A percentile compares a stretch with the other conserved stretches of the same genome.
Evolutionary conservation across 2,329 filamentous ascomycete species (phyloP).

Genomic region (Sarocladium strictum): DNA sequence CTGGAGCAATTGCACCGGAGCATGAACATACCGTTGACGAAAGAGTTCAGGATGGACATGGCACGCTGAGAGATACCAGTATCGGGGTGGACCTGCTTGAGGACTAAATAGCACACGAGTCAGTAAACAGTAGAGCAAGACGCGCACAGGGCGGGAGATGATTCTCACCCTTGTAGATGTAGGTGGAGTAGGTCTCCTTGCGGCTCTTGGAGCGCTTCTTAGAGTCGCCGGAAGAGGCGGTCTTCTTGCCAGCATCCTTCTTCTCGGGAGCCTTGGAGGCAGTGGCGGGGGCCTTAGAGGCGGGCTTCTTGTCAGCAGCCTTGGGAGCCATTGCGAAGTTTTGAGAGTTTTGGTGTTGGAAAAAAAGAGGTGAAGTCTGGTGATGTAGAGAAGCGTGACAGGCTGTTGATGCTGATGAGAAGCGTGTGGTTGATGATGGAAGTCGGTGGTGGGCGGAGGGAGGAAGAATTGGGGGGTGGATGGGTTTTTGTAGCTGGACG

Average conservation of each 20-base stretch:
- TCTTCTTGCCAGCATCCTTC: slow-evolving; percentile 99
- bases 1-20: neutral
- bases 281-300: slow-evolving; percentile 86
- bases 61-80: slow-evolving; percentile 99
- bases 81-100: slow-evolving; percentile 99
- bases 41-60: slow-evolving; percentile 99
- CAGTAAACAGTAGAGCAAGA: slow-evolving; percentile 13
- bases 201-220: slow-evolving; percentile 99
- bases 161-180: slow-evolving; percentile 96
- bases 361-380: slow-evolving; percentile 13
- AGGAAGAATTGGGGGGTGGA: slow-evolving; percentile 43
- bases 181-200: slow-evolving; percentile 99
- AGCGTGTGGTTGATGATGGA: slow-evolving; percentile 28
- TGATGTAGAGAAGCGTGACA: slow-evolving; percentile 12
- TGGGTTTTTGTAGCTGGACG: slow-evolving; percentile 58
- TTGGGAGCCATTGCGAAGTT: slow-evolving; percentile 86
- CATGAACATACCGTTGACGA: slow-evolving; percentile 79
- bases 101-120: slow-evolving; percentile 51
- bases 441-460: slow-evolving; percentile 37
- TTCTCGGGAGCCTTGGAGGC: slow-evolving; percentile 73
- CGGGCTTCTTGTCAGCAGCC: slow-evolving; percentile 97
- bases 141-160: neutral
- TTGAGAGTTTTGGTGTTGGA: slow-evolving; percentile 14
- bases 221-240: slow-evolving; percentile 91
- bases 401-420: slow-evolving; percentile 15